Conservation (phyloP, 2,329 filamentous ascomycete species). For the Fonsecaea pedrosoi region DNA sequence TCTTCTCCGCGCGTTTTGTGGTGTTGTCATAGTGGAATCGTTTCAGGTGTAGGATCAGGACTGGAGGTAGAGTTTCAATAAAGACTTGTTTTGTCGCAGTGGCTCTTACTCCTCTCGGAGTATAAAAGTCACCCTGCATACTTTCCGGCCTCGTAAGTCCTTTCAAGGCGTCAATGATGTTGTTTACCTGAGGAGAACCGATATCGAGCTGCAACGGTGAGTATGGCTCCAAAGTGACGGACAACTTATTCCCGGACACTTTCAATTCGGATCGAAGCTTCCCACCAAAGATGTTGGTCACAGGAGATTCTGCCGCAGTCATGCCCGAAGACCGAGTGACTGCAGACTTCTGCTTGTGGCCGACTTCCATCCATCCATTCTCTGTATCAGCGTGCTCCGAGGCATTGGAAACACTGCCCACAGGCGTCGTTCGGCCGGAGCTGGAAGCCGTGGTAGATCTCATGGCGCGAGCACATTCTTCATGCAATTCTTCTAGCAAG, state of each 20-base stretch:
- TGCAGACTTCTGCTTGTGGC: conserved; percentile 84
- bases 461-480: conserved; percentile 85
- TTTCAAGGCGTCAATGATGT: conserved; percentile 89
- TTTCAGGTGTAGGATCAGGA: conserved; percentile 93
- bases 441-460: conserved; percentile 56
- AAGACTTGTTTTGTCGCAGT: conserved; percentile 91
- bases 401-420: conserved; percentile 51
- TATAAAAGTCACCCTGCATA: conserved; percentile 83
- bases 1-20: conserved; percentile 85
- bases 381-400: conserved; percentile 53
- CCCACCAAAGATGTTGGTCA: conserved; percentile 94
- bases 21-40: conserved; percentile 94
- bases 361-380: conserved; percentile 92
- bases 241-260: conserved; percentile 84
- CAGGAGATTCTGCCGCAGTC: conserved; percentile 74
- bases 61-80: conserved; percentile 87
- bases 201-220: conserved; percentile 96
- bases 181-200: conserved; percentile 81
- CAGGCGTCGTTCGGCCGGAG: conserved; percentile 55
- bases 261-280: conserved; percentile 87
- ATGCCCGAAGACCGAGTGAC: conserved; percentile 85
- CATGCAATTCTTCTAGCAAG: conserved; percentile 87
- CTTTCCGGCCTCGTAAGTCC: conserved; percentile 83
- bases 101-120: conserved; percentile 75
- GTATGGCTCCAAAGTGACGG: conserved; percentile 90